Percentiles rank a stretch among this genome's conserved stretches.
Conservation (phyloP, 148 eudicot genomes). For the Bassia scoparia region DNA sequence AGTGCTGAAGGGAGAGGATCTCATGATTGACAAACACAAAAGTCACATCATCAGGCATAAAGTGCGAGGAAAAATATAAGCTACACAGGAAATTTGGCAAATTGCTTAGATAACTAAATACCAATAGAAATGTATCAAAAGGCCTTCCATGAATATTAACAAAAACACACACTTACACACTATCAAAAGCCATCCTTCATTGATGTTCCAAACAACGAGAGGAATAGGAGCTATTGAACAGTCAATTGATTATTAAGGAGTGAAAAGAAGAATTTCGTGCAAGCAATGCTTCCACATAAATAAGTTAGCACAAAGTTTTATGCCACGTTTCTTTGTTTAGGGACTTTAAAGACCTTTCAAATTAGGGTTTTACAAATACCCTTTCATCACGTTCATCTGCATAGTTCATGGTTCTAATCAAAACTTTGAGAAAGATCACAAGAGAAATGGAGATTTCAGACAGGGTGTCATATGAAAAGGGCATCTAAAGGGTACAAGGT, state of each 20-base stretch:
- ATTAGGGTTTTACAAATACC: neutral
- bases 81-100: neutral
- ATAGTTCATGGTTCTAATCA: neutral
- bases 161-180: too few species aligned
- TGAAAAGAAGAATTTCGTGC: neutral
- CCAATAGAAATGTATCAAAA: neutral
- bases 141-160: neutral
- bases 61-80: too few species aligned
- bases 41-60: neutral
- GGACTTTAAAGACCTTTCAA: neutral
- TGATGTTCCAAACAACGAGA: too few species aligned
- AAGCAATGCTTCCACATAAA: neutral
- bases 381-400: neutral
- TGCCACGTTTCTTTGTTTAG: neutral
- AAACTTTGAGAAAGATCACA: neutral
- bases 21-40: neutral
- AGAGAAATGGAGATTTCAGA: neutral
- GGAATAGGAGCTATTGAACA: neutral
- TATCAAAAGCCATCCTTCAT: too few species aligned
- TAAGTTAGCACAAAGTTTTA: neutral
- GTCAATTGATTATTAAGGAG: neutral
- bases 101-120: neutral
- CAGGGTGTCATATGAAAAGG: neutral
- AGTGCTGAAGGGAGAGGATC: neutral
- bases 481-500: neutral